phyloP scores from a whole-genome alignment of 371 early-diverging fungal species.

The Zychaea mexicana region DNA sequence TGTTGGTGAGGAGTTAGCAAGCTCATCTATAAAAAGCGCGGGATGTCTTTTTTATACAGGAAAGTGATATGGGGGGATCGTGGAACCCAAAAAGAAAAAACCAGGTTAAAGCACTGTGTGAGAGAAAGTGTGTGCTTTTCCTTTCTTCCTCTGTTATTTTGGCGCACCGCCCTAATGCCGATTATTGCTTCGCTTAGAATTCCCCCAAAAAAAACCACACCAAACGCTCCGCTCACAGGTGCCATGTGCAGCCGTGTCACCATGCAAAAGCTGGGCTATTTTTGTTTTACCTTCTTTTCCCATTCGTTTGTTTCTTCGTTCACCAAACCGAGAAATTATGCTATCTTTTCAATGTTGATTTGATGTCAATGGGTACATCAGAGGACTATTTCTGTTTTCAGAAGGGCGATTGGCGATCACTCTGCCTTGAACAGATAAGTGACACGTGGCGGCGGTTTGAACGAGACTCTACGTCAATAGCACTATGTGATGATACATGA shows the following conservation, averaged over 20 bases:
- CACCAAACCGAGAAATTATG: background rate
- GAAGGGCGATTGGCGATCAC: too few species aligned
- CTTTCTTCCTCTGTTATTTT: background rate
- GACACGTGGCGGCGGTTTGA: too few species aligned
- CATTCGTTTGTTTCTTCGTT: background rate
- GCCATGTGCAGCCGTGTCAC: slow-evolving; percentile 1
- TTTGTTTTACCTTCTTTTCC: background rate
- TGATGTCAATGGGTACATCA: too few species aligned
- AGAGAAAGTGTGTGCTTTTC: background rate
- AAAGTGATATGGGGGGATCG: background rate
- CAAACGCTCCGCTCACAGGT: background rate
- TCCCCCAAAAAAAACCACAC: background rate
- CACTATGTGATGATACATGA: too few species aligned
- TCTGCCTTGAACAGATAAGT: too few species aligned
- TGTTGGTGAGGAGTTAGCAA: background rate
- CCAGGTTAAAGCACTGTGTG: background rate
- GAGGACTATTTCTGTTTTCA: too few species aligned
- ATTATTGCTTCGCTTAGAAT: background rate
- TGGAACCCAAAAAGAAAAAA: background rate
- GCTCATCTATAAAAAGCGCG: background rate
- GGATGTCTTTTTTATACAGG: background rate
- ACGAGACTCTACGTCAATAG: too few species aligned
- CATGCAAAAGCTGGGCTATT: slow-evolving; percentile 1
- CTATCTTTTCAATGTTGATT: too few species aligned
- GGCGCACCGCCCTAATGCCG: background rate